Conservation (phyloP, 2,329 filamentous ascomycete genomes). For the Epichloe amarillans region DNA sequence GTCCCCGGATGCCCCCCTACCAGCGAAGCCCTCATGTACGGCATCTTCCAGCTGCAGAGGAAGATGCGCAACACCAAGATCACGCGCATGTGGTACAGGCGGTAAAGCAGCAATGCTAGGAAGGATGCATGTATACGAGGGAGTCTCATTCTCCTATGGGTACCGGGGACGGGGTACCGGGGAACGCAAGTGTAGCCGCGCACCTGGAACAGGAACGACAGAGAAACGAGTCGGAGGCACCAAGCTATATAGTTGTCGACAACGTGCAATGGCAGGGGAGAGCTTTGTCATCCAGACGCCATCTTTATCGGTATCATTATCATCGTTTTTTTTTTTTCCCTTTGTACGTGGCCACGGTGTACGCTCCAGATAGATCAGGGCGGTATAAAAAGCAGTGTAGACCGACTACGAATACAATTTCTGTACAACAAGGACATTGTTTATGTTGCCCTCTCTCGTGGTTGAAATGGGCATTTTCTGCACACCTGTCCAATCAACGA, state of each 20-base stretch:
- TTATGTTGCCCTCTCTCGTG: background rate
- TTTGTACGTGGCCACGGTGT: background rate
- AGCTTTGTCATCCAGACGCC: background rate
- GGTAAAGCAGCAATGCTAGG: conserved; percentile 22
- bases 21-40: conserved; percentile 49
- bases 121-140: background rate
- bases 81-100: conserved; percentile 44
- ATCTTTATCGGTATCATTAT: background rate
- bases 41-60: conserved; percentile 63
- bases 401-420: background rate
- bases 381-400: background rate
- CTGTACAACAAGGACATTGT: background rate
- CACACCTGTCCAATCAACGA: no score
- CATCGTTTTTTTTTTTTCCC: no score
- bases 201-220: background rate
- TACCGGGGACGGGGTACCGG: background rate
- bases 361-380: background rate
- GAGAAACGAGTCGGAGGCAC: background rate
- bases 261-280: background rate
- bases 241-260: background rate
- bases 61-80: conserved; percentile 55
- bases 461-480: background rate
- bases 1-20: conserved; percentile 62
- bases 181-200: background rate
- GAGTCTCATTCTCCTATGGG: no score